Conservation (phyloP, 2,329 filamentous ascomycete species). For the Cytospora piceae region DNA sequence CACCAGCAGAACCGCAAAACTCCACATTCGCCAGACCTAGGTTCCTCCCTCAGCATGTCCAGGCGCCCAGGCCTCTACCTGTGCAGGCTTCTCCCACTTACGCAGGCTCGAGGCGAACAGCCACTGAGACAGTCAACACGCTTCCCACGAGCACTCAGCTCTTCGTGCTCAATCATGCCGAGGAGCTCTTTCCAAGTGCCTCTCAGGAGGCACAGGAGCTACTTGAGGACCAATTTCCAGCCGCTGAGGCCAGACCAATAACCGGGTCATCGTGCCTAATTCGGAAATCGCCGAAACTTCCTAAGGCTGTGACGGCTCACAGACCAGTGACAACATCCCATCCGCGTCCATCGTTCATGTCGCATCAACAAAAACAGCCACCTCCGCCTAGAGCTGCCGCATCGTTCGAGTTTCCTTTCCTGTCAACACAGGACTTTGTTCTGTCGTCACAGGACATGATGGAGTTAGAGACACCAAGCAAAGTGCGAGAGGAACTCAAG, state of each 20-base stretch:
- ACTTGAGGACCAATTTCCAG: conserved; percentile 40
- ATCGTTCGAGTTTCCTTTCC: conserved; percentile 38
- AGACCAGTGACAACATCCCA: conserved; percentile 1
- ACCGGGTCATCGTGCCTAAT: not conserved
- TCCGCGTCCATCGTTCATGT: conserved; percentile 15
- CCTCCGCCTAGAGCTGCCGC: not conserved
- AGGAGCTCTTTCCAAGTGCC: conserved; percentile 59
- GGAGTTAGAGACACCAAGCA: conserved; percentile 43
- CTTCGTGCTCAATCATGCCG: conserved; percentile 53
- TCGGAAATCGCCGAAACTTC: not conserved
- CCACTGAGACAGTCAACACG: conserved; percentile 10
- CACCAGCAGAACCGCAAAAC: not conserved
- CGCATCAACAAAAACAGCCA: not conserved
- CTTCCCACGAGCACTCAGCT: conserved; percentile 53
- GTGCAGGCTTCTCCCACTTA: conserved; percentile 24
- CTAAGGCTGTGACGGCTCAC: not conserved
- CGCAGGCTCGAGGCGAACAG: conserved; percentile 18
- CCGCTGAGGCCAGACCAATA: not conserved
- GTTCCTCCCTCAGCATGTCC: conserved; percentile 23
- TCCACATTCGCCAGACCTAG: conserved; percentile 2
- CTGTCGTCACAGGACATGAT: conserved; percentile 53
- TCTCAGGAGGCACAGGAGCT: conserved; percentile 61
- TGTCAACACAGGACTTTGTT: conserved; percentile 51
- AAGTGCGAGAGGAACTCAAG: not conserved
- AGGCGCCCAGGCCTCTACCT: conserved; percentile 10